Evolutionary conservation across 345 rosid genomes (phyloP).

Genomic region (Mallotus nudiflorus): DNA sequence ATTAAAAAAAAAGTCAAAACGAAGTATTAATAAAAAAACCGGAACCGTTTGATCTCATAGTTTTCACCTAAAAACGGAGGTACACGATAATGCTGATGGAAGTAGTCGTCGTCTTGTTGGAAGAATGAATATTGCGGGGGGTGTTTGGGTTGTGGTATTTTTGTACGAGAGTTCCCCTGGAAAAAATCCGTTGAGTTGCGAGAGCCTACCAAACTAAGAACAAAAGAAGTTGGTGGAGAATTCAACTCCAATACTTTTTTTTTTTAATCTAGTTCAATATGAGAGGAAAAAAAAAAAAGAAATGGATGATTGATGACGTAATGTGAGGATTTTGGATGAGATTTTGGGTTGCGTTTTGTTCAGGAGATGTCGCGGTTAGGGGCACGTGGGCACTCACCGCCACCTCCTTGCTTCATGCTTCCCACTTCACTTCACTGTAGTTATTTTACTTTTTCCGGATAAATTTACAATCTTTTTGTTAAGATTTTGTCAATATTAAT

Average conservation of each 20-base stretch:
- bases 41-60: not conserved
- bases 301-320: slow-evolving; percentile 22
- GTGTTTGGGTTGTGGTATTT: no score
- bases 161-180: slow-evolving; percentile 35
- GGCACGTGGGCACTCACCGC: slow-evolving; percentile 5
- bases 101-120: no score
- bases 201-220: slow-evolving; percentile 14
- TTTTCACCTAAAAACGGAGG: not conserved
- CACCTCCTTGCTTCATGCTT: not conserved
- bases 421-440: not conserved
- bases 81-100: no score
- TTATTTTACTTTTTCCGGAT: no score
- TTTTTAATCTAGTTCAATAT: not conserved
- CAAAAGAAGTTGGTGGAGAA: slow-evolving; percentile 34
- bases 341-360: slow-evolving; percentile 24
- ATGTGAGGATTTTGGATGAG: slow-evolving; percentile 30
- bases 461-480: no score
- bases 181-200: slow-evolving; percentile 44
- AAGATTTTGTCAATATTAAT: no score
- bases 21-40: slow-evolving; percentile 3
- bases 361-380: slow-evolving; percentile 10
- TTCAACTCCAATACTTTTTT: slow-evolving; percentile 7
- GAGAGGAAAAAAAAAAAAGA: not conserved
- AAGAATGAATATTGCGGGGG: no score
- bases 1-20: slow-evolving; percentile 4